These are phyloP conservation scores for Aspergillus sojae DNA, from an alignment of 2,329 filamentous ascomycete species.

Conservation along the genomic window DNA sequence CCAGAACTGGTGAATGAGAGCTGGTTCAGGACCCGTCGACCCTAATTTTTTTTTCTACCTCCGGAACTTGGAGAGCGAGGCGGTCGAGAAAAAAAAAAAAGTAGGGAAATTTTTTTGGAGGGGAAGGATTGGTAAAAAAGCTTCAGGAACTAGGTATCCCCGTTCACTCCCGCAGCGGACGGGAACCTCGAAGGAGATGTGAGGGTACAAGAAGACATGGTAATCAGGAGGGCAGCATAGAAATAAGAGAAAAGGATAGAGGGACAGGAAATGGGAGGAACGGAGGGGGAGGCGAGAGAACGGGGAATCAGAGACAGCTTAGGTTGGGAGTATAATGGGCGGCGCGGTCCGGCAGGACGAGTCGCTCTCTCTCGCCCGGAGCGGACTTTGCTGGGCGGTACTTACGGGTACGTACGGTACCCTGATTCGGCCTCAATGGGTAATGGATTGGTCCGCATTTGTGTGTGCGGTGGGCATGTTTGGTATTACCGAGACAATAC, in stretches of 20 bases:
- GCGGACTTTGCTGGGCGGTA: constrained; percentile 13
- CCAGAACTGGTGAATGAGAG: constrained; percentile 17
- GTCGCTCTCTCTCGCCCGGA: constrained; percentile 14
- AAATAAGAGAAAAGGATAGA: constrained; percentile 26
- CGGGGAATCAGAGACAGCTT: constrained; percentile 22
- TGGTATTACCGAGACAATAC: constrained; percentile 8
- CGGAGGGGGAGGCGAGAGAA: constrained; percentile 26
- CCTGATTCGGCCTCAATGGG: not conserved
- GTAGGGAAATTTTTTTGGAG: constrained; percentile 31
- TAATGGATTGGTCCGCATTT: constrained; percentile 1
- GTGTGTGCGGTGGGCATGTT: not conserved
- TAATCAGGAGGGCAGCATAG: constrained; percentile 29
- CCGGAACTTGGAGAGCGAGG: constrained; percentile 20
- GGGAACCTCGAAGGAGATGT: constrained; percentile 39
- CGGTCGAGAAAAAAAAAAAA: constrained; percentile 28
- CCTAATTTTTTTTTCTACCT: constrained; percentile 15
- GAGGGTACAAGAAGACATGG: constrained; percentile 40
- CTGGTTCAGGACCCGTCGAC: constrained; percentile 18
- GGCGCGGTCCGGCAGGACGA: constrained; percentile 33
- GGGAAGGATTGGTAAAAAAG: constrained; percentile 18
- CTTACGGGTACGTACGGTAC: constrained; percentile 5
- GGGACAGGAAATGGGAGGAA: constrained; percentile 20
- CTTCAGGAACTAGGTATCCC: constrained; percentile 37
- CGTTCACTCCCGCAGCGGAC: constrained; percentile 50
- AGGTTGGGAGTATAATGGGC: constrained; percentile 30